phyloP scores from a whole-genome alignment of 306 rosid species.

The Ceratonia siliqua region DNA sequence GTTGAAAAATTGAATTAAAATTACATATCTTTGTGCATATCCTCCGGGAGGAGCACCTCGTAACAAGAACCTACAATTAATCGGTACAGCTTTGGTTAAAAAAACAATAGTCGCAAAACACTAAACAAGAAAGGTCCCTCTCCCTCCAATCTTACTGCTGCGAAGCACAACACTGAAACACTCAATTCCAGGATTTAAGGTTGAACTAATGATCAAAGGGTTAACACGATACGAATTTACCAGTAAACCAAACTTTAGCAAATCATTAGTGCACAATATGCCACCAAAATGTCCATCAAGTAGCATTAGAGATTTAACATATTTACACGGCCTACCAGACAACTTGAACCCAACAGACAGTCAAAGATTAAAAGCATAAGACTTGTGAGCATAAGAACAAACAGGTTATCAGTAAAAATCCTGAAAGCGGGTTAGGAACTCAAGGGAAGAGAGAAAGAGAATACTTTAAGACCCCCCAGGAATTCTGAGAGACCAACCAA shows the following conservation, averaged over 20 bases:
- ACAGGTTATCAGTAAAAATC: background rate
- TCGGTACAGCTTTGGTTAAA: background rate
- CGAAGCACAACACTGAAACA: background rate
- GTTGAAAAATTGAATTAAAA: background rate
- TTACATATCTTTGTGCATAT: background rate
- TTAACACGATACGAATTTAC: background rate
- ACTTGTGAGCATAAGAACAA: background rate
- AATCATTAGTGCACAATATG: background rate
- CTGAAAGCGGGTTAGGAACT: background rate
- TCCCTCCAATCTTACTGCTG: background rate
- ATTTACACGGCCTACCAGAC: background rate
- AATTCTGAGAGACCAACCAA: slow-evolving; percentile 73
- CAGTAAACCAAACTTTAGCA: background rate
- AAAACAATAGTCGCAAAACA: background rate
- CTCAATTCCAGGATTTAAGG: background rate
- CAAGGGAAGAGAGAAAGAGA: background rate
- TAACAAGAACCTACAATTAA: background rate
- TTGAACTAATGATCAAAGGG: background rate
- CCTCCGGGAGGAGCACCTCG: background rate
- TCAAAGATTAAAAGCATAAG: background rate
- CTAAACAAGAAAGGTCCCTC: background rate
- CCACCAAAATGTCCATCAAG: background rate
- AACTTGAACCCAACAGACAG: background rate
- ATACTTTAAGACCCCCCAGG: slow-evolving; percentile 83
- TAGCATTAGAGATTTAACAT: background rate